Conservation (phyloP, 2,329 filamentous ascomycete species). For the Pseudogymnoascus sp. region DNA sequence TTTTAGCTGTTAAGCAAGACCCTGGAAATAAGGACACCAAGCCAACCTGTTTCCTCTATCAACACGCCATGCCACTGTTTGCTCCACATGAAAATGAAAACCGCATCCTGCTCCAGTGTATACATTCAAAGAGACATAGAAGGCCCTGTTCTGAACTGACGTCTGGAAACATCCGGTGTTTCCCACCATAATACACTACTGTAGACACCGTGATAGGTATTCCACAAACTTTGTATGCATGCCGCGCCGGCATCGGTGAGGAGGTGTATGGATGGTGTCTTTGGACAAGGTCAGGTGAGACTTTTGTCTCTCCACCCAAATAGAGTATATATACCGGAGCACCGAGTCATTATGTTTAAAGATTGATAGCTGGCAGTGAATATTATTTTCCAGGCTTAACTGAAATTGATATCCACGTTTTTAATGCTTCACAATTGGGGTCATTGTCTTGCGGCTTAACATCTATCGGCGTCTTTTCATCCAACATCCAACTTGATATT, state of each 20-base stretch:
- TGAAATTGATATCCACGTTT: not conserved
- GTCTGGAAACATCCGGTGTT: not conserved
- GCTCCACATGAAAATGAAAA: not conserved
- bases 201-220: not conserved
- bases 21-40: not conserved
- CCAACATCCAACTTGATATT: not conserved
- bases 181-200: not conserved
- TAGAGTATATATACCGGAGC: not conserved
- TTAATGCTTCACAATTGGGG: not conserved
- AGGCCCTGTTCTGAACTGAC: not conserved
- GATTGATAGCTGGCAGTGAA: not conserved
- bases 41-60: not conserved
- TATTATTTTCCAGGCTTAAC: not conserved
- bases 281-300: not conserved
- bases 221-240: not conserved
- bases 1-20: not conserved
- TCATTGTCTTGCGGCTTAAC: not conserved
- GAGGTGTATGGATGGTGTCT: not conserved
- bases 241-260: constrained; percentile 1
- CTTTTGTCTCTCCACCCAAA: not conserved
- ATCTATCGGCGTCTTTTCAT: not conserved
- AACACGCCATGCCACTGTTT: not conserved
- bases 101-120: not conserved
- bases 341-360: not conserved
- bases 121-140: not conserved